A percentile compares a stretch with the other conserved stretches of the same genome.
These are phyloP conservation scores for Cladophialophora psammophila DNA, from an alignment of 2,329 filamentous ascomycete species.

Conservation along the genomic window DNA sequence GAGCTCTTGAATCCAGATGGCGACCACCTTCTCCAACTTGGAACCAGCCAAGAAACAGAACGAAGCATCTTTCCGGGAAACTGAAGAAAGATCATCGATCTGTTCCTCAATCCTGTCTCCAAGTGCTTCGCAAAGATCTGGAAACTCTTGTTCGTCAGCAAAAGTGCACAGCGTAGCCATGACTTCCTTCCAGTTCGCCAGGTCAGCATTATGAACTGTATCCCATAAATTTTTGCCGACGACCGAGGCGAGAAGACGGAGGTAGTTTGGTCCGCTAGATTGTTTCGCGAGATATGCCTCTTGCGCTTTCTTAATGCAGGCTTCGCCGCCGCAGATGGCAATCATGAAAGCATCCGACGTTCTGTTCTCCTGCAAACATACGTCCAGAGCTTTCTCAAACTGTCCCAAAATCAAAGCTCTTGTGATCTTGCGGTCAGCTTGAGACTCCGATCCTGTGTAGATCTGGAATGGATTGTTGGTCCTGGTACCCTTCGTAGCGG, in stretches of 20 bases:
- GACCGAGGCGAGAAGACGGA: slow-evolving; percentile 87
- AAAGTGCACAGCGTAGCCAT: slow-evolving; percentile 97
- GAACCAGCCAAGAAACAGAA: slow-evolving; percentile 97
- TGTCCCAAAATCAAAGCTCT: slow-evolving; percentile 86
- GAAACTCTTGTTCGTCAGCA: slow-evolving; percentile 87
- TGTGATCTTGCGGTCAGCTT: slow-evolving; percentile 85
- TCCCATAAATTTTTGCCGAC: slow-evolving; percentile 98
- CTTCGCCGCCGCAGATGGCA: slow-evolving; percentile 93
- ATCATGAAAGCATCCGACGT: slow-evolving; percentile 98
- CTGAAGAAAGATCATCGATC: slow-evolving; percentile 61
- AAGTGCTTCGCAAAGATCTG: slow-evolving; percentile 91
- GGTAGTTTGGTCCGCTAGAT: slow-evolving; percentile 83
- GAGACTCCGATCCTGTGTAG: slow-evolving; percentile 81
- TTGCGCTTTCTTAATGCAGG: slow-evolving; percentile 93
- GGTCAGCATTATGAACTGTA: slow-evolving; percentile 92
- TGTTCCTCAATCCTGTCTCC: slow-evolving; percentile 87
- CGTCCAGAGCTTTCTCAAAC: slow-evolving; percentile 86
- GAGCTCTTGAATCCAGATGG: slow-evolving; percentile 91
- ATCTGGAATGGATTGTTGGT: slow-evolving; percentile 95
- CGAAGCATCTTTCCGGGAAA: slow-evolving; percentile 81
- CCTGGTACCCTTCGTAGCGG: slow-evolving; percentile 88
- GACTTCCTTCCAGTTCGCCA: slow-evolving; percentile 94
- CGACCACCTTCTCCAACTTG: slow-evolving; percentile 95
- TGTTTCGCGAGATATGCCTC: slow-evolving; percentile 87
- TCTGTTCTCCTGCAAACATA: slow-evolving; percentile 86